Percentiles rank a stretch among this genome's conserved stretches.
Conservation (phyloP, 495 filamentous ascomycete species). For the Schizothecium vesticola region DNA sequence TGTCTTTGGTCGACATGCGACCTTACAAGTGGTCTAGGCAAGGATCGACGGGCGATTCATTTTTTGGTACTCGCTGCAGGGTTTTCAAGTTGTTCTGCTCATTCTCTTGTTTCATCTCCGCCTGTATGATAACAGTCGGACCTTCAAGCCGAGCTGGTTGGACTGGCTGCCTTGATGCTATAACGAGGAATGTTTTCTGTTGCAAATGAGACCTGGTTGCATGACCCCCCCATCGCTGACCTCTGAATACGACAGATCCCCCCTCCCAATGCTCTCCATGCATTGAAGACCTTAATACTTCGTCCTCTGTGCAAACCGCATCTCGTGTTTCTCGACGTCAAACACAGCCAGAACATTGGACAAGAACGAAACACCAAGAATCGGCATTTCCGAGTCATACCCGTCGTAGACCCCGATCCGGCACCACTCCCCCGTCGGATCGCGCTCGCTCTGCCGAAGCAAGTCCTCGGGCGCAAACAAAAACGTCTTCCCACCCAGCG, state of each 20-base stretch:
- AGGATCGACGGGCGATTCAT: background rate
- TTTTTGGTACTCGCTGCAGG: background rate
- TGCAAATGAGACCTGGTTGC: background rate
- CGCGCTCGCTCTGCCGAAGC: conserved; percentile 38
- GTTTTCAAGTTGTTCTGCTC: background rate
- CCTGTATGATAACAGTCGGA: background rate
- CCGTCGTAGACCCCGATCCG: conserved; percentile 39
- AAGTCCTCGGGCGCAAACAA: conserved; percentile 51
- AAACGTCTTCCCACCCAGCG: conserved; percentile 46
- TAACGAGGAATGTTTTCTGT: background rate
- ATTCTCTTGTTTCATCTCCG: background rate
- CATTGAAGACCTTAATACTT: conserved; percentile 9
- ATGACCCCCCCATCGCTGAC: background rate
- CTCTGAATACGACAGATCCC: background rate
- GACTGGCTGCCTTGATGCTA: background rate
- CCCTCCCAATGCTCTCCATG: background rate
- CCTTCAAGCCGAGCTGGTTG: background rate
- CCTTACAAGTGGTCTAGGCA: no score
- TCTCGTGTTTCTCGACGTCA: conserved; percentile 45
- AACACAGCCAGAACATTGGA: conserved; percentile 58
- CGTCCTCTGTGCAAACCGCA: conserved; percentile 26
- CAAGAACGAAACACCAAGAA: conserved; percentile 58
- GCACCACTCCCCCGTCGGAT: conserved; percentile 35
- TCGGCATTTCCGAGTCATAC: conserved; percentile 31
- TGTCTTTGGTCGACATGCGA: no score